These are phyloP conservation scores for Remersonia thermophila DNA, from an alignment of 2,329 filamentous ascomycete genomes.

Conservation along the genomic window DNA sequence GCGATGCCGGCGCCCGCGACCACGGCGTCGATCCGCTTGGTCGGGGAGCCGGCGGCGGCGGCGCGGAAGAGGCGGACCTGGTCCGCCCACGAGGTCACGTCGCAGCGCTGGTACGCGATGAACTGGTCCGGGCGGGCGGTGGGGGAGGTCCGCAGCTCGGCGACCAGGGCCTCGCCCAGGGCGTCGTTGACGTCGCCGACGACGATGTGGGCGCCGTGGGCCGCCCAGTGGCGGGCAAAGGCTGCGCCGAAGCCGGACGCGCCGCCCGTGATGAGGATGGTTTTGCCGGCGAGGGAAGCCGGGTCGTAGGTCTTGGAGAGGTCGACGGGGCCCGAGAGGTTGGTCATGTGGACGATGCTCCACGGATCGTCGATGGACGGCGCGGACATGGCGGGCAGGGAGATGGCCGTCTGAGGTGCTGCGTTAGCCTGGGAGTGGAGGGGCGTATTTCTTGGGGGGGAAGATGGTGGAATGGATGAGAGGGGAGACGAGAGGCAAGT, in stretches of 20 bases:
- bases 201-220: slow-evolving; percentile 45
- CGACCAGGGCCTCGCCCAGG: slow-evolving; percentile 42
- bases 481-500: too few relatives aligned
- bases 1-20: slow-evolving; percentile 56
- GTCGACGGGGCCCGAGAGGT: slow-evolving; percentile 33
- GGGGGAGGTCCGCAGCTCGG: slow-evolving; percentile 33
- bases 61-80: slow-evolving; percentile 52
- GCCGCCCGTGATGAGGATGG: slow-evolving; percentile 51
- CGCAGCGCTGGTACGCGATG: slow-evolving; percentile 42
- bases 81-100: slow-evolving; percentile 53
- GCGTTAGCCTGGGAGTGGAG: neutral
- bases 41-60: slow-evolving; percentile 40
- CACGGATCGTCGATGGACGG: slow-evolving; percentile 10
- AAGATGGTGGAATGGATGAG: neutral
- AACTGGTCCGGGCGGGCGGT: slow-evolving; percentile 32
- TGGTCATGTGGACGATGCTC: slow-evolving; percentile 9
- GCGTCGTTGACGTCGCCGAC: slow-evolving; percentile 49
- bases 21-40: slow-evolving; percentile 47
- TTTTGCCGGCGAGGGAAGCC: slow-evolving; percentile 38
- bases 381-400: slow-evolving; percentile 6
- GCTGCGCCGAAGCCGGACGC: slow-evolving; percentile 48
- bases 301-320: slow-evolving; percentile 31
- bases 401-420: neutral
- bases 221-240: slow-evolving; percentile 42
- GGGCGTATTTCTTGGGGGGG: neutral